Percentiles rank a stretch among this genome's conserved stretches.
Conservation (phyloP, 495 filamentous ascomycete species). For the Bryoglossum gracile region DNA sequence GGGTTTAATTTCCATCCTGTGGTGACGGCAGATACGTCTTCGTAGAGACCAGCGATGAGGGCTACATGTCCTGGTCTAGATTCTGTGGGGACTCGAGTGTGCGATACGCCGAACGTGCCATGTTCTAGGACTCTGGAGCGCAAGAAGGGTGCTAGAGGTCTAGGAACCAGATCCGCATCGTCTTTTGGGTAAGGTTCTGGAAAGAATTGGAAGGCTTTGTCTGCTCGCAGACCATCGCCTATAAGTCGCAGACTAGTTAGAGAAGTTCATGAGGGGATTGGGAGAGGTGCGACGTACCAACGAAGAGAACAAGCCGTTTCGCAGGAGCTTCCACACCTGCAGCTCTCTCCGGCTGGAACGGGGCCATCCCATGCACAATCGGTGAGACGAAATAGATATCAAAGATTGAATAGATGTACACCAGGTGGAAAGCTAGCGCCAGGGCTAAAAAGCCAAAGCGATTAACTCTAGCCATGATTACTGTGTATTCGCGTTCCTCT, state of each 20-base stretch:
- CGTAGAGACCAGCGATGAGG: constrained; percentile 93
- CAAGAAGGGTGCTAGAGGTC: constrained; percentile 87
- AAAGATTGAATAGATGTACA: constrained; percentile 96
- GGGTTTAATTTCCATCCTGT: constrained; percentile 99
- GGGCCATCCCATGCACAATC: constrained; percentile 90
- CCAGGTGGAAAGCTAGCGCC: constrained; percentile 86
- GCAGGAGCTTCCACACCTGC: constrained; percentile 64
- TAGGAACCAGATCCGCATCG: constrained; percentile 48
- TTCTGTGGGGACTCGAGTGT: constrained; percentile 96
- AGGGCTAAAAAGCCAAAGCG: constrained; percentile 86
- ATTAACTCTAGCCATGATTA: constrained; percentile 65
- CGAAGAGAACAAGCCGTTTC: constrained; percentile 84
- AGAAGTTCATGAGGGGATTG: not conserved
- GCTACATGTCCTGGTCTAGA: constrained; percentile 97
- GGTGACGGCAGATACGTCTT: constrained; percentile 95
- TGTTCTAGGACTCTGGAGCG: constrained; percentile 79
- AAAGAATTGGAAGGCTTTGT: constrained; percentile 95
- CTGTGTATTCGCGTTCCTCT: not conserved
- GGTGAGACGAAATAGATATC: constrained; percentile 99
- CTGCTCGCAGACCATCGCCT: constrained; percentile 92
- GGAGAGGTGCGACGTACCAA: constrained; percentile 52
- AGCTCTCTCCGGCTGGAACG: constrained; percentile 62
- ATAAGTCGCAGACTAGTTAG: constrained; percentile 4
- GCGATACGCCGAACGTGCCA: constrained; percentile 98
- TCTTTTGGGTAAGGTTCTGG: constrained; percentile 75